Evolutionary conservation across 495 filamentous ascomycete species (phyloP).

Genomic region (Penicillium chermesinum): DNA sequence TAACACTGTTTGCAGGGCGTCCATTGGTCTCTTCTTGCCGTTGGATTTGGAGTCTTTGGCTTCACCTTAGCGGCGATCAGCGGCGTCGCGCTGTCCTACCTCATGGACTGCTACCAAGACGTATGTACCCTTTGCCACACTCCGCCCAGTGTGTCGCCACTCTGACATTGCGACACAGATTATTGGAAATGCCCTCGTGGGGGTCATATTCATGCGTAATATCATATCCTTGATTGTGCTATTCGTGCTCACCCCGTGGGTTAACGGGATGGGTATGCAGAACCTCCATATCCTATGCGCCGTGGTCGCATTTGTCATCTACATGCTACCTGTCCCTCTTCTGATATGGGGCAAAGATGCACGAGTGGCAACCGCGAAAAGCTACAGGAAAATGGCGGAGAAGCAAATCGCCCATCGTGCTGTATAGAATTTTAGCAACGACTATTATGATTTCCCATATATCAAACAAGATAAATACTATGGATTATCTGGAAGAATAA

Average conservation of each 20-base stretch:
- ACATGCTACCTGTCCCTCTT: conserved; percentile 18
- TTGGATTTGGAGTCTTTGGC: conserved; percentile 26
- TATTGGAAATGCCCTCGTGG: conserved; percentile 30
- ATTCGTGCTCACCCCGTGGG: conserved; percentile 33
- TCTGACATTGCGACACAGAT: conserved; percentile 16
- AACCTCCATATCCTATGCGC: conserved; percentile 24
- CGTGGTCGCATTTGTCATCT: conserved; percentile 14
- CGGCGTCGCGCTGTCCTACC: conserved; percentile 28
- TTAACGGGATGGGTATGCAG: conserved; percentile 29
- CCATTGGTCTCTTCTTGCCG: conserved; percentile 24
- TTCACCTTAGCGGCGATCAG: conserved; percentile 21
- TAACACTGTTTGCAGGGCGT: conserved; percentile 17
- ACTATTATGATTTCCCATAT: not conserved
- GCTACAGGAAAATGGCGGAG: conserved; percentile 18
- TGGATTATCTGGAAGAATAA: too few relatives aligned
- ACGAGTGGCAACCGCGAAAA: conserved; percentile 12
- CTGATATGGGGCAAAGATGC: conserved; percentile 24
- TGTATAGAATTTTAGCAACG: not conserved
- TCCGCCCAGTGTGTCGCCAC: too few relatives aligned
- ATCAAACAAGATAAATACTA: too few relatives aligned
- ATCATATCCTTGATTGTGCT: conserved; percentile 28
- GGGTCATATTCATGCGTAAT: conserved; percentile 30
- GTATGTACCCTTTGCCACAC: conserved; percentile 16
- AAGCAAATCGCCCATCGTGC: conserved; percentile 20
- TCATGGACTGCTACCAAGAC: conserved; percentile 34